Evolutionary conservation across 345 rosid genomes (phyloP).

Genomic region (Pseudoturritis turrita): DNA sequence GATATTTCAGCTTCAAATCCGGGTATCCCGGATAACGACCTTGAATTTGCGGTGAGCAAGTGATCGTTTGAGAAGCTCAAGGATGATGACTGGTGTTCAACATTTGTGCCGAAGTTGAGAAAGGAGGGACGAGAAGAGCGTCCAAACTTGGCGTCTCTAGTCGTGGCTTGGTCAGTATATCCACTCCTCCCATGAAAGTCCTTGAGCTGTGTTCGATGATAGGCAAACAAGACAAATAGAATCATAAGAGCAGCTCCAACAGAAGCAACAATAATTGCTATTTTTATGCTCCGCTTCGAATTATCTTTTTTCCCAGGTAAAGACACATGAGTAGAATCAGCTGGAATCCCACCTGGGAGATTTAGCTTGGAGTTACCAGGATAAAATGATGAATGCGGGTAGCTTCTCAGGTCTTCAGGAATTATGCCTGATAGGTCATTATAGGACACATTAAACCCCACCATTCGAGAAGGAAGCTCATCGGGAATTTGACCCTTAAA

Average conservation of each 20-base stretch:
- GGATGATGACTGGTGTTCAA: conserved; percentile 52
- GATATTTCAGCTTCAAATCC: conserved; percentile 51
- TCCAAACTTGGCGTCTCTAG: conserved; percentile 54
- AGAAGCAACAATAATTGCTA: conserved; percentile 70
- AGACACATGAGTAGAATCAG: conserved; percentile 10
- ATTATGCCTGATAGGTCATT: conserved; percentile 68
- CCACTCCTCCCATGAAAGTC: conserved; percentile 57
- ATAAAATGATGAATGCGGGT: conserved; percentile 51
- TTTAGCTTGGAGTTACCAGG: conserved; percentile 66
- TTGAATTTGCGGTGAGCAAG: conserved; percentile 77
- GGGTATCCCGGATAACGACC: conserved; percentile 67
- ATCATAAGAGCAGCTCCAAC: conserved; percentile 65
- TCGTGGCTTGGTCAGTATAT: conserved; percentile 41
- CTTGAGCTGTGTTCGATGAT: conserved; percentile 55
- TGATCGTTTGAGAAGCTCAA: conserved; percentile 87
- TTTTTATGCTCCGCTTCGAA: conserved; percentile 44
- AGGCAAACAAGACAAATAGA: conserved; percentile 62
- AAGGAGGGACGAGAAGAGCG: conserved; percentile 57
- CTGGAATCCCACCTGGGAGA: conserved; percentile 31
- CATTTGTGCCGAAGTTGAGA: conserved; percentile 60
- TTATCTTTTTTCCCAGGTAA: conserved; percentile 22
- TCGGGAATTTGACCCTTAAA: conserved; percentile 68
- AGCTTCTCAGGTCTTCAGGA: conserved; percentile 51
- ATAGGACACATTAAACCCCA: conserved; percentile 70
- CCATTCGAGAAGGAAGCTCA: conserved; percentile 52